Conservation (phyloP, 441 rosid species). For the Euphorbia corollata region DNA sequence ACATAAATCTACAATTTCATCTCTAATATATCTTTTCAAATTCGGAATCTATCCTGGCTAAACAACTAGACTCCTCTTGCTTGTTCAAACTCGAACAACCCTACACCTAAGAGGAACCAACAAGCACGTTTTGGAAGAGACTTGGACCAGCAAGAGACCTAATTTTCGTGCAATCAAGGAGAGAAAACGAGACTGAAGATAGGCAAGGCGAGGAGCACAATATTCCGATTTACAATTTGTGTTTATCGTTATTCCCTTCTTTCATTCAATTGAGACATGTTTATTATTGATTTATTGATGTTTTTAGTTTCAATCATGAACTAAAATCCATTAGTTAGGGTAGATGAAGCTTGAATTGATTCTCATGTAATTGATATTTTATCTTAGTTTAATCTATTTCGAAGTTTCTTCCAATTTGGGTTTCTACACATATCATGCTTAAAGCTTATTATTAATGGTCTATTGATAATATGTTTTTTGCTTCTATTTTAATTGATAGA, state of each 20-base stretch:
- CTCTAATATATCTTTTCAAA: neutral
- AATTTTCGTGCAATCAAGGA: neutral
- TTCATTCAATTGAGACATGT: neutral
- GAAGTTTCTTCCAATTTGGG: neutral
- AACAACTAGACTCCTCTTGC: too few species aligned
- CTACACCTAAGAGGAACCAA: too few species aligned
- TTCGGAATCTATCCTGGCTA: neutral
- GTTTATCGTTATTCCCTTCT: neutral
- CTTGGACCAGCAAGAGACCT: neutral
- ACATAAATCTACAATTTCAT: neutral
- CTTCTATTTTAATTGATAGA: neutral
- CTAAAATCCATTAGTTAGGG: neutral
- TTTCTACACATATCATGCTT: slow-evolving; percentile 9
- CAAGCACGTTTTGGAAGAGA: too few species aligned
- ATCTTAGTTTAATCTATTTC: neutral
- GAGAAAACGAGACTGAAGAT: neutral
- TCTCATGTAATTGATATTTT: neutral
- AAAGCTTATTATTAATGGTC: too few species aligned
- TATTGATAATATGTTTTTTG: neutral
- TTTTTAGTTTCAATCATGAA: neutral
- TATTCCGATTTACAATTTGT: neutral
- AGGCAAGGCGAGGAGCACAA: neutral
- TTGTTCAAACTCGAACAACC: too few species aligned
- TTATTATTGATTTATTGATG: neutral
- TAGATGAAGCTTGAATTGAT: neutral